phyloP scores from a whole-genome alignment of 306 rosid species.

The Psophocarpus tetragonolobus region DNA sequence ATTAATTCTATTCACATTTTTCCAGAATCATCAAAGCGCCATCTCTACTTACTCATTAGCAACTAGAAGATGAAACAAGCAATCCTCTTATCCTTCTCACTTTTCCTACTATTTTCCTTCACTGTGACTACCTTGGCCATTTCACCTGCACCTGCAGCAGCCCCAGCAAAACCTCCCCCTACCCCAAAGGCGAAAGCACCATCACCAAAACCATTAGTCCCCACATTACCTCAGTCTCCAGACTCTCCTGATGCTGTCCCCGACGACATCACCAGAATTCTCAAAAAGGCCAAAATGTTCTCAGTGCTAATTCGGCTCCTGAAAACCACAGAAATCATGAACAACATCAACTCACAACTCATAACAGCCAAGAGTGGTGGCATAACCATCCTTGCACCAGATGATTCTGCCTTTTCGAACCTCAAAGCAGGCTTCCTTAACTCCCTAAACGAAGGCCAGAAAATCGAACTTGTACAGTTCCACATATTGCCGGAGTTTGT shows the following conservation, averaged over 20 bases:
- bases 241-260: slow-evolving; percentile 29
- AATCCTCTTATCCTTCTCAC: slow-evolving; percentile 20
- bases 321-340: slow-evolving; percentile 45
- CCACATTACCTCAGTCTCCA: slow-evolving; percentile 38
- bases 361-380: slow-evolving; percentile 41
- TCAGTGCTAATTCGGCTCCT: slow-evolving; percentile 37
- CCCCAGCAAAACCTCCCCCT: slow-evolving; percentile 28
- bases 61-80: slow-evolving; percentile 31
- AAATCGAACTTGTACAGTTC: slow-evolving; percentile 37
- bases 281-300: slow-evolving; percentile 42
- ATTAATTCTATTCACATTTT: slow-evolving; percentile 2
- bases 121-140: slow-evolving; percentile 23
- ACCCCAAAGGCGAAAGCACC: slow-evolving; percentile 25
- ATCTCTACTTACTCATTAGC: too few relatives aligned
- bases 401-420: slow-evolving; percentile 26
- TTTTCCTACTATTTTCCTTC: slow-evolving; percentile 11
- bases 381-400: slow-evolving; percentile 40
- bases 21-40: slow-evolving; percentile 2
- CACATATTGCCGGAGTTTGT: slow-evolving; percentile 35
- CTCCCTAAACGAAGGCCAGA: slow-evolving; percentile 23
- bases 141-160: slow-evolving; percentile 37
- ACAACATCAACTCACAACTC: slow-evolving; percentile 47
- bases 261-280: slow-evolving; percentile 39
- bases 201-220: slow-evolving; percentile 29
- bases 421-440: slow-evolving; percentile 40